Percentiles rank a stretch among this genome's conserved stretches.
These are phyloP conservation scores for Pseudophaeomoniella oleicola DNA, from an alignment of 2,329 filamentous ascomycete species.

Conservation along the genomic window DNA sequence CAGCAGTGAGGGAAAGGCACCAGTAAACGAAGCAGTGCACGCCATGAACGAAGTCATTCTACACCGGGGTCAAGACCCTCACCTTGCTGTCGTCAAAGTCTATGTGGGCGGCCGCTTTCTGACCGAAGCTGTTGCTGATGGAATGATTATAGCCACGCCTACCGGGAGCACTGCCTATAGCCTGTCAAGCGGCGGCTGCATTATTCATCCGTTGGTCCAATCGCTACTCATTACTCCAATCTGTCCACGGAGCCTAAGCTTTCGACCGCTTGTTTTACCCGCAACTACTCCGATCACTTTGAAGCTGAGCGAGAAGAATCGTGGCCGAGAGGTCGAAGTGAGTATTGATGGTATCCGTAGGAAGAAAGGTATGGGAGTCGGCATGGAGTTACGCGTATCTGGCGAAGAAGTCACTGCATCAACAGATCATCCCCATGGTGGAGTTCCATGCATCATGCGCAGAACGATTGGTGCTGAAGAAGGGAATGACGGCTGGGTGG, in stretches of 20 bases:
- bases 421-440: constrained; percentile 49
- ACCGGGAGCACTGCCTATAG: constrained; percentile 94
- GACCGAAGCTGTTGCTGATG: constrained; percentile 88
- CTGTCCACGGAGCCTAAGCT: constrained; percentile 80
- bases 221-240: constrained; percentile 86
- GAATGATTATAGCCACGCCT: constrained; percentile 84
- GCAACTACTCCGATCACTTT: constrained; percentile 73
- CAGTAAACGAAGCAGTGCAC: constrained; percentile 31
- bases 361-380: constrained; percentile 52
- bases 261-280: constrained; percentile 79
- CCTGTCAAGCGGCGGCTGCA: constrained; percentile 80
- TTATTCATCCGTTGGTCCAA: constrained; percentile 84
- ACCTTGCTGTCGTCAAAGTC: constrained; percentile 83
- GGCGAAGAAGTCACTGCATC: constrained; percentile 59
- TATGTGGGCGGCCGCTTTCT: constrained; percentile 79
- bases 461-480: constrained; percentile 32
- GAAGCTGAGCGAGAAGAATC: constrained; percentile 65
- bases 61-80: constrained; percentile 77
- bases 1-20: constrained; percentile 14
- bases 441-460: constrained; percentile 83
- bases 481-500: constrained; percentile 87
- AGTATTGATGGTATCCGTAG: constrained; percentile 61
- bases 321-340: constrained; percentile 61
- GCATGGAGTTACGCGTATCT: constrained; percentile 75
- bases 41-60: constrained; percentile 94